A percentile compares a stretch with the other conserved stretches of the same genome.
Conservation (phyloP, 441 rosid genomes). For the Populus hybrid region DNA sequence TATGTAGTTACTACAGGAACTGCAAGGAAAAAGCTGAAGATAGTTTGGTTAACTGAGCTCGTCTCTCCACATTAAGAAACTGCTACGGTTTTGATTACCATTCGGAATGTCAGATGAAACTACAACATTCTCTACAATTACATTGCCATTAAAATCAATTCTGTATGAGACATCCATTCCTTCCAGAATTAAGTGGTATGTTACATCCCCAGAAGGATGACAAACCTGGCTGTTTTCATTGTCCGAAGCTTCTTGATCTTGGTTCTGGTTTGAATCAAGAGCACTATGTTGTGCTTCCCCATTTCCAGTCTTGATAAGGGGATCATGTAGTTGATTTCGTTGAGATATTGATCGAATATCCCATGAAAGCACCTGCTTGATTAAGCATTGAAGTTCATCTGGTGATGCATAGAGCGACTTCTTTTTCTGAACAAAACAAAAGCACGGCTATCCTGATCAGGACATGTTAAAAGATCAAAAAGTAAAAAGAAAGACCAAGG, state of each 20-base stretch:
- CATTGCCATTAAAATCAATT: too few relatives aligned
- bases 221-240: conserved; percentile 1
- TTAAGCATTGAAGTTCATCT: conserved; percentile 56
- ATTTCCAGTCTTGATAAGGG: conserved; percentile 8
- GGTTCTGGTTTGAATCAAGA: conserved; percentile 17
- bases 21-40: neutral
- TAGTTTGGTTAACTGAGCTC: conserved; percentile 7
- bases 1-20: neutral
- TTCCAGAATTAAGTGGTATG: conserved; percentile 72
- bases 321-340: conserved; percentile 49
- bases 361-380: conserved; percentile 61
- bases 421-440: conserved; percentile 43
- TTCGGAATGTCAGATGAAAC: too few relatives aligned
- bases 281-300: conserved; percentile 7
- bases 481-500: neutral
- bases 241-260: conserved; percentile 24
- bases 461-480: neutral
- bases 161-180: conserved; percentile 38
- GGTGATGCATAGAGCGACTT: conserved; percentile 66
- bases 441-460: neutral
- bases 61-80: too few relatives aligned
- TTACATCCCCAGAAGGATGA: conserved; percentile 19
- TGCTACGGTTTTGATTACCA: too few relatives aligned
- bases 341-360: conserved; percentile 37
- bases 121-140: too few relatives aligned